Evolutionary conservation across 495 filamentous ascomycete genomes (phyloP), one percentile per base, ranked within the genome.

Genomic region (Cenococcum geophilum): DNA sequence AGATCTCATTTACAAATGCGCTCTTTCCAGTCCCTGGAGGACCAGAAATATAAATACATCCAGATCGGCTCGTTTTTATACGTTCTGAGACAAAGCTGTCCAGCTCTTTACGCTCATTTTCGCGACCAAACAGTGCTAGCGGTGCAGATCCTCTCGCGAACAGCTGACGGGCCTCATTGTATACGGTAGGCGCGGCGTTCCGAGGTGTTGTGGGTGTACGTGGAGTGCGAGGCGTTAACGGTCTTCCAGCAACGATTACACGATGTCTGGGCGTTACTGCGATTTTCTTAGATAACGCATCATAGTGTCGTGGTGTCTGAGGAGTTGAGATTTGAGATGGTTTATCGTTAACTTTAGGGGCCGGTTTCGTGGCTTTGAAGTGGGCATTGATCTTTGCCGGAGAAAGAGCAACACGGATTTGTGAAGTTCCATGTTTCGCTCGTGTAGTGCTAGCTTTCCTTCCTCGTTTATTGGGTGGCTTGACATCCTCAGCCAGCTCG

Each of bases 21-120:
- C 91, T 96, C 74, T 99, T 99, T 6, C 93, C 93, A 4, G 95
- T 97, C 0, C 93, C 93, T 1, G 93, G 93, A 32, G 93, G 93
- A 0, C 93, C 93, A 65, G 91, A 96, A 65, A 99, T 85, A 70
- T 99, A 99, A 40, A 96, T 79, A 70, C 91, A 96, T n/a, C 91
- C 89, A 52, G 88, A 86, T 20, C 80, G 79, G 10, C 77, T 77
- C 16, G 80, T 71, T 11, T 79, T 74, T 10, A 86, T 74, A 61
- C 86, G 83, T 42, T 82, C 78, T 37, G 80, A 74, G 43, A 99
- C 78, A 64, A 97, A 97, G 0, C 66, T 66, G 4, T 76, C 72
- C 22, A 99, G 75, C 56, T 92, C 84, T 20, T 80, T 75, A 55
- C 86, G 82, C 70, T 99, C 93, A 0, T 82, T 74, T 36, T 96